Base-by-base conservation (phyloP, 2,329 filamentous ascomycete genomes). In the Arthroderma sp. region DNA sequence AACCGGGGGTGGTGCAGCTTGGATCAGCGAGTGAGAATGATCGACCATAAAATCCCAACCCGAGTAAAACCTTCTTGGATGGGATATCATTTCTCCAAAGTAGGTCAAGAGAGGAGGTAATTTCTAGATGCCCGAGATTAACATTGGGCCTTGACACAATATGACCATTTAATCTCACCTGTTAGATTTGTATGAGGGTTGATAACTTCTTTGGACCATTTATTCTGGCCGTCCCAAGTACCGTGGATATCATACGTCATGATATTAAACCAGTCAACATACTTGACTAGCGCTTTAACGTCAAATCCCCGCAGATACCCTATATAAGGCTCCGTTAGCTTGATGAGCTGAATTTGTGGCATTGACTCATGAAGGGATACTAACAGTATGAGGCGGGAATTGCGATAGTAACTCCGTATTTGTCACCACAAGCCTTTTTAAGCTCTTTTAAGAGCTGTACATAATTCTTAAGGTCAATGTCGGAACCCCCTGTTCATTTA, bases 201-300 rank as follows among this genome's bases (percentile, higher is more conserved):
- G 10, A 54, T 45, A 10, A 43, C 29, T 34, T 46, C 42, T 1
- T 43, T 43, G 5, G 48, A 51, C 45, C 46, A 54, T 29, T 45
- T 22, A 29, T 47, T 52, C 6, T 37, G 34, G 6, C 33, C 36
- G 46, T 59, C 55, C 57, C 56, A 59, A 9, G 40, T 46, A 11
- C 55, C 56, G 29, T 53, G 52, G 2, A 58, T 45, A 43, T 59
- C 55, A 43, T 58, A 59, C 2, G 47, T 45, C 56, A 60, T 58
- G 6, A 60, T 15, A 38, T 57, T 57, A 46, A 59, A 58, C 40
- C 46, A 58, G 33, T 57, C 52, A 3, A 58, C 48, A 34, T 51
- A 46, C n/a, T 47, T 9, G 3, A 40, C 29, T 41, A 59, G 49
- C 6, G 40, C 39, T 15, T 38, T 31, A 8, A 58, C 7, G 37